Evolutionary conservation across 2,329 filamentous ascomycete species (phyloP).

Genomic region (Emydomyces testavorans): DNA sequence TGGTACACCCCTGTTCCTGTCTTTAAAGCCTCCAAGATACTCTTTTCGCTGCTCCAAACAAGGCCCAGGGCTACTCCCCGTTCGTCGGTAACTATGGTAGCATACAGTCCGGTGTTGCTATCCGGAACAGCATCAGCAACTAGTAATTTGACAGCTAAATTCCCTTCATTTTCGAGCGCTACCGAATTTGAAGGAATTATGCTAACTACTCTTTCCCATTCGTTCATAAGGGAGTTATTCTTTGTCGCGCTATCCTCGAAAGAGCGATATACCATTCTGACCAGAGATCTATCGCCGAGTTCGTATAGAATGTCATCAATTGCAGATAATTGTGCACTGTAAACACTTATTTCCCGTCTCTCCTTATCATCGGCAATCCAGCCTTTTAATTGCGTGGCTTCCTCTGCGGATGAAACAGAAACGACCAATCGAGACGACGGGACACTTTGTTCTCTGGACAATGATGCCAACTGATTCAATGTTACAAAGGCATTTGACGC

Average conservation of each 20-base stretch:
- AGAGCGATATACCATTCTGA: slow-evolving; percentile 30
- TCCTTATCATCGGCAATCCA: slow-evolving; percentile 31
- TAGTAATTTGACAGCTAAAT: slow-evolving; percentile 58
- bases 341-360: slow-evolving; percentile 28
- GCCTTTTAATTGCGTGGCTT: slow-evolving; percentile 30
- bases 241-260: slow-evolving; percentile 33
- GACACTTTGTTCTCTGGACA: slow-evolving; percentile 43
- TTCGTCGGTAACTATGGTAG: slow-evolving; percentile 86
- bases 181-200: slow-evolving; percentile 61
- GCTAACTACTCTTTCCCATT: slow-evolving; percentile 48
- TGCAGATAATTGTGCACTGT: slow-evolving; percentile 16
- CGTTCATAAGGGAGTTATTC: slow-evolving; percentile 40
- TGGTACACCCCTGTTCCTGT: slow-evolving; percentile 84
- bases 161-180: slow-evolving; percentile 53
- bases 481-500: slow-evolving; percentile 75
- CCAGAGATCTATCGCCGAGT: slow-evolving; percentile 30
- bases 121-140: slow-evolving; percentile 69
- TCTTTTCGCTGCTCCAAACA: slow-evolving; percentile 89
- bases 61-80: slow-evolving; percentile 71
- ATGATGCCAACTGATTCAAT: slow-evolving; percentile 51
- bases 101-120: slow-evolving; percentile 68
- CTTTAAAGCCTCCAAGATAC: slow-evolving; percentile 71
- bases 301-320: slow-evolving; percentile 25
- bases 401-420: slow-evolving; percentile 34
- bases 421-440: slow-evolving; percentile 47